These are phyloP conservation scores for Amauroascus niger DNA, from an alignment of 2,329 filamentous ascomycete species.

Conservation along the genomic window DNA sequence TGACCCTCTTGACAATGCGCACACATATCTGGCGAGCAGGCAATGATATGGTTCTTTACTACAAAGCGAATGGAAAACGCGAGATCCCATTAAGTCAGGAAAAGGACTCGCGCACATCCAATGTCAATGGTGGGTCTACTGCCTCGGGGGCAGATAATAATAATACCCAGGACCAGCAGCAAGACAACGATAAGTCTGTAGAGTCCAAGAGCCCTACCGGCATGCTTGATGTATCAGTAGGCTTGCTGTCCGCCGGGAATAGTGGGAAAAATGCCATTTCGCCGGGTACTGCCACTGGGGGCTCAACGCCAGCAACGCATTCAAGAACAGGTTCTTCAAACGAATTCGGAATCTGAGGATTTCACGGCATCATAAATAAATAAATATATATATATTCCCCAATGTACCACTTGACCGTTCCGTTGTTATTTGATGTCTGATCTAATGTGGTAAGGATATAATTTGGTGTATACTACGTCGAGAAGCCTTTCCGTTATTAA, in stretches of 20 bases:
- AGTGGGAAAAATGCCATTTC: not conserved
- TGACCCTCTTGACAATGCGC: slow-evolving; percentile 88
- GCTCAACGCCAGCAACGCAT: slow-evolving; percentile 2
- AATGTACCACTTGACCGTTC: no score
- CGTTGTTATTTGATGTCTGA: no score
- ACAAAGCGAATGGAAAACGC: slow-evolving; percentile 84
- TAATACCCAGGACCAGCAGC: not conserved
- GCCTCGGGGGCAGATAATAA: not conserved
- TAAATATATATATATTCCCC: not conserved
- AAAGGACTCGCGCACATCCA: not conserved
- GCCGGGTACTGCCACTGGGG: not conserved
- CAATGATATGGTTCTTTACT: slow-evolving; percentile 83
- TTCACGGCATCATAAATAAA: not conserved
- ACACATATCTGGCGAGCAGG: slow-evolving; percentile 90
- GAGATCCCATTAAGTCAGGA: slow-evolving; percentile 27
- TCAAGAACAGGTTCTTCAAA: slow-evolving; percentile 1
- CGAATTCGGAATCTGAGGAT: not conserved
- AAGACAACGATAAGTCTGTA: not conserved
- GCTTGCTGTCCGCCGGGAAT: not conserved
- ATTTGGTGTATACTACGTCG: no score
- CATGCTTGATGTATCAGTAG: not conserved
- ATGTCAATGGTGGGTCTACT: not conserved
- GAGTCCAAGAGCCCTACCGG: not conserved
- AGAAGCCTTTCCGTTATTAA: no score
- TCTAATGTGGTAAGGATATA: no score